Percentiles rank a stretch among this genome's conserved stretches.
Evolutionary conservation across 345 rosid genomes (phyloP).

Genomic region (Bretschneidera sinensis): DNA sequence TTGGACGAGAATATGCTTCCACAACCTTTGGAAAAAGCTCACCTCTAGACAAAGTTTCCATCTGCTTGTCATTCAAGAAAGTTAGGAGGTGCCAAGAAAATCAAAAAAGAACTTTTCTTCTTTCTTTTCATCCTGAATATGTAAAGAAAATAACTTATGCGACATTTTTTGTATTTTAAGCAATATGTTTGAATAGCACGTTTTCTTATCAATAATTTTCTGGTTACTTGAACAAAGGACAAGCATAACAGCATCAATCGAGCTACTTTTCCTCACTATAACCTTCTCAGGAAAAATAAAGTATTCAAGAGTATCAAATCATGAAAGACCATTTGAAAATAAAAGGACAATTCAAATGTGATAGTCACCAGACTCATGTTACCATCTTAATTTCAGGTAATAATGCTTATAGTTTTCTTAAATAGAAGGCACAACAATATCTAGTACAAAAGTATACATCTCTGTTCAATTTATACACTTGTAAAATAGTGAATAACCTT

Average conservation of each 20-base stretch:
- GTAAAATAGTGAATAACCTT: background rate
- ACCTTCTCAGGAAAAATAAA: background rate
- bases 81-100: background rate
- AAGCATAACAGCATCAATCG: background rate
- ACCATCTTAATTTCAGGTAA: background rate
- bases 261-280: background rate
- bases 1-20: conserved; percentile 93
- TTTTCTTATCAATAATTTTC: too few species aligned
- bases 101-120: too few species aligned
- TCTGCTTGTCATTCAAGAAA: conserved; percentile 37
- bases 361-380: background rate
- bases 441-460: background rate
- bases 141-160: too few species aligned
- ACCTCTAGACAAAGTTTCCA: conserved; percentile 65
- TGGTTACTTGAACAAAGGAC: background rate
- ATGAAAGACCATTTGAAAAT: background rate
- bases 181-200: too few species aligned
- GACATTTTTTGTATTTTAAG: too few species aligned
- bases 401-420: background rate
- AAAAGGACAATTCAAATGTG: background rate
- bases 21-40: conserved; percentile 65
- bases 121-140: too few species aligned
- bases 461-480: too few species aligned
- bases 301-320: background rate
- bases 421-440: background rate